These are phyloP conservation scores for Phlebiopsis gigantea DNA, from an alignment of 768 basidiomycete species.

Conservation along the genomic window DNA sequence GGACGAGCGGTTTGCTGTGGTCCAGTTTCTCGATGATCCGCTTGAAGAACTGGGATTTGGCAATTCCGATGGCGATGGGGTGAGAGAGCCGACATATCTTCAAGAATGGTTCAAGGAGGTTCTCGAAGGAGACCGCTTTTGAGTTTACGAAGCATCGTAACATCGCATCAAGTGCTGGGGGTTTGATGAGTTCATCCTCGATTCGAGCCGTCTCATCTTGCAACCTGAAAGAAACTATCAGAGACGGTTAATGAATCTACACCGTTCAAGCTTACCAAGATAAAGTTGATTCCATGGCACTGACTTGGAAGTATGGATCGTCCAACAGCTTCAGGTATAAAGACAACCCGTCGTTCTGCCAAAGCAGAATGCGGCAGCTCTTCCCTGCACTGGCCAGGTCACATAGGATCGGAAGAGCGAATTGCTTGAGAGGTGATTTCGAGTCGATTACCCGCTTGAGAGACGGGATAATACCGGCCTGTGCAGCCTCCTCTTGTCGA, in stretches of 20 bases:
- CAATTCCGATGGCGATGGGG: constrained; percentile 66
- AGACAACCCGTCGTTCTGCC: constrained; percentile 88
- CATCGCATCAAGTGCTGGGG: constrained; percentile 57
- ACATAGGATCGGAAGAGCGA: constrained; percentile 94
- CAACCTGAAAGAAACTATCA: constrained; percentile 47
- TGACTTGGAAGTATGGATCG: constrained; percentile 90
- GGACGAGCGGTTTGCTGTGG: constrained; percentile 75
- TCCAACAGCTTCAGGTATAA: constrained; percentile 75
- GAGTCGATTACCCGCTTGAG: constrained; percentile 85
- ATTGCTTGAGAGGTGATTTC: constrained; percentile 91
- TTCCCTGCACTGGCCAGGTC: constrained; percentile 95
- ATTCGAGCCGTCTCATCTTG: constrained; percentile 94
- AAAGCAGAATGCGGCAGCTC: constrained; percentile 80
- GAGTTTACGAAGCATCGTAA: constrained; percentile 78
- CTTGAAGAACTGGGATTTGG: constrained; percentile 81
- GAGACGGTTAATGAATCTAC: neutral
- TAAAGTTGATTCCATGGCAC: constrained; percentile 83
- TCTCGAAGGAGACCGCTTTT: constrained; percentile 89
- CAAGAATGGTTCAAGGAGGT: constrained; percentile 85
- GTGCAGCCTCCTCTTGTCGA: constrained; percentile 94
- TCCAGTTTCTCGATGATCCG: constrained; percentile 80
- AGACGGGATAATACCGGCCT: constrained; percentile 90
- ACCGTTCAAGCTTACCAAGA: constrained; percentile 61
- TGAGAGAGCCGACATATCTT: constrained; percentile 85
- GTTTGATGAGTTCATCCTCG: constrained; percentile 79